phyloP scores from a whole-genome alignment of 495 filamentous ascomycete genomes.

The Trichocladium uniseriatum region DNA sequence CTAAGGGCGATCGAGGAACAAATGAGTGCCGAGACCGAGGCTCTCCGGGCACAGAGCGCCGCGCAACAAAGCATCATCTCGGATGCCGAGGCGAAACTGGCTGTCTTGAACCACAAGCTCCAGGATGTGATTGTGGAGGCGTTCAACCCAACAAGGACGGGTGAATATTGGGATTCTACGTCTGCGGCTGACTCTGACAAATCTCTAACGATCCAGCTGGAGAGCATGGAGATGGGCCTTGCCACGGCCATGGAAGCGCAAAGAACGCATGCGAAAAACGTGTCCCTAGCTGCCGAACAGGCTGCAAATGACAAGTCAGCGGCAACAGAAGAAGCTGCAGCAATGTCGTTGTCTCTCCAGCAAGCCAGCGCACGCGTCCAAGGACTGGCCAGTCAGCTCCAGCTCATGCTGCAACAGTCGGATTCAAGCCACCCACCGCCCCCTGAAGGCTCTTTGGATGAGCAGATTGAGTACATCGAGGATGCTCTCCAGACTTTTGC shows the following conservation, averaged over 20 bases:
- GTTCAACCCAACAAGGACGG: slow-evolving; percentile 42
- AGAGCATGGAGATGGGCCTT: slow-evolving; percentile 34
- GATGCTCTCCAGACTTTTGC: slow-evolving; percentile 24
- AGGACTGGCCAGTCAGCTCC: slow-evolving; percentile 25
- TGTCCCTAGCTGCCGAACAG: slow-evolving; percentile 8
- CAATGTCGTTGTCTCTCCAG: slow-evolving; percentile 12
- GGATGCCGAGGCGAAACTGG: slow-evolving; percentile 58
- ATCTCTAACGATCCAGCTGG: slow-evolving; percentile 32
- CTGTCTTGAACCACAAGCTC: slow-evolving; percentile 61
- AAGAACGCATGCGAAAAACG: slow-evolving; percentile 3
- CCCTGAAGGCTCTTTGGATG: slow-evolving; percentile 23
- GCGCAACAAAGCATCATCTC: slow-evolving; percentile 37
- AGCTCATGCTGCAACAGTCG: slow-evolving; percentile 22
- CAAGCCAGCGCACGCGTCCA: slow-evolving; percentile 25
- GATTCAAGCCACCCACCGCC: slow-evolving; percentile 21
- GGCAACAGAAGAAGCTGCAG: slow-evolving; percentile 9
- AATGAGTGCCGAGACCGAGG: slow-evolving; percentile 16
- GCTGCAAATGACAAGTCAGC: too few relatives aligned
- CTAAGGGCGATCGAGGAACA: slow-evolving; percentile 15
- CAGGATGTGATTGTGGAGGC: slow-evolving; percentile 57
- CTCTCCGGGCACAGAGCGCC: slow-evolving; percentile 21
- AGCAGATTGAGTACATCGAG: slow-evolving; percentile 36
- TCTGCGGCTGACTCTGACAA: slow-evolving; percentile 35
- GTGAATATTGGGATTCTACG: slow-evolving; percentile 27
- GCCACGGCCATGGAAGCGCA: slow-evolving; percentile 24